A percentile compares a stretch with the other conserved stretches of the same genome.
Conservation (phyloP, 176 grass and related monocot genomes). For the Eragrostis curvula region DNA sequence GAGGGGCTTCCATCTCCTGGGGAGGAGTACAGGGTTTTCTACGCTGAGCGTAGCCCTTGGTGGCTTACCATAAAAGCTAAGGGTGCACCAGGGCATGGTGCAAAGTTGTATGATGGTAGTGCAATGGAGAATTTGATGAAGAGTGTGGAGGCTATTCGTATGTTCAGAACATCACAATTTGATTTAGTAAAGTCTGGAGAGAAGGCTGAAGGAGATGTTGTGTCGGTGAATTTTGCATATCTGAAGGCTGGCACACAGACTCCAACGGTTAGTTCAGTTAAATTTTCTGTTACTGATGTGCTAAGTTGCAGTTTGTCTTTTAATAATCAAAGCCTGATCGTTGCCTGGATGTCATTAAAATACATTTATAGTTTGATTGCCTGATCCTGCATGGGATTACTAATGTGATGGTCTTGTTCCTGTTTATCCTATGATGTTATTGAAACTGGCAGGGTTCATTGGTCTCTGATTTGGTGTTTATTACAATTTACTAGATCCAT, state of each 20-base stretch:
- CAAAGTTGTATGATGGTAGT: constrained; percentile 92
- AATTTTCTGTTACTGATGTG: constrained; percentile 7
- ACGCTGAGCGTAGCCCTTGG: constrained; percentile 82
- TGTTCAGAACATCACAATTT: constrained; percentile 86
- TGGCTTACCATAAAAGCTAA: constrained; percentile 81
- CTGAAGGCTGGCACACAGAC: constrained; percentile 86
- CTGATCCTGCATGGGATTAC: not conserved
- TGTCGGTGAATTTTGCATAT: constrained; percentile 90
- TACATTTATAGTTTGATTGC: constrained; percentile 21
- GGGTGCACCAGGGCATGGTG: constrained; percentile 83
- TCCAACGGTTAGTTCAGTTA: constrained; percentile 72
- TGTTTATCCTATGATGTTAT: not conserved
- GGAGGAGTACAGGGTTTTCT: constrained; percentile 82
- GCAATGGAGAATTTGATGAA: constrained; percentile 98
- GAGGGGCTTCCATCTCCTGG: constrained; percentile 83
- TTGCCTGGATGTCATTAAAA: constrained; percentile 13
- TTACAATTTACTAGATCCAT: not conserved
- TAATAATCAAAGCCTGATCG: not conserved
- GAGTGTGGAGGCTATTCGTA: constrained; percentile 78
- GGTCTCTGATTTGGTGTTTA: not conserved
- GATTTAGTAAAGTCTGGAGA: constrained; percentile 82
- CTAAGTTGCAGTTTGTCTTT: not conserved
- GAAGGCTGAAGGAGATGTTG: constrained; percentile 83
- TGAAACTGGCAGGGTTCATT: not conserved
- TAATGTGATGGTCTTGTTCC: constrained; percentile 6